phyloP scores from a whole-genome alignment of 192 early-diverging fungal species.

The Paraglomus brasilianum region DNA sequence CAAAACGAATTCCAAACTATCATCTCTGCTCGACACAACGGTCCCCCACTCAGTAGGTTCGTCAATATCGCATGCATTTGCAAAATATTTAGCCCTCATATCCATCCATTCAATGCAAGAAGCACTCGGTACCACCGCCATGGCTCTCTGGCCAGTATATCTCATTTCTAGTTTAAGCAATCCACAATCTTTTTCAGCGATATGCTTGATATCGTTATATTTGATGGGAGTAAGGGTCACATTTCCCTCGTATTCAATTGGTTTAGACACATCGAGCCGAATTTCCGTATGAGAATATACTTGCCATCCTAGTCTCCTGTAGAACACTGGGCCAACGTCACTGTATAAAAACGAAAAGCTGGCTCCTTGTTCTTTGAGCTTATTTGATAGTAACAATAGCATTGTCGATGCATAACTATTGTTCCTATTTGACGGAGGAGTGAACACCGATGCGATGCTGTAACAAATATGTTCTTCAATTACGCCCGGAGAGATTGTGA shows the following conservation, averaged over 20 bases:
- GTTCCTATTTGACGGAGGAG: background rate
- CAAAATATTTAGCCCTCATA: background rate
- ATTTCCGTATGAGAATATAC: slow-evolving; percentile 9
- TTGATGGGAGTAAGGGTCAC: background rate
- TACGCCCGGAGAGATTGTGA: background rate
- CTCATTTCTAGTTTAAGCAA: slow-evolving; percentile 7
- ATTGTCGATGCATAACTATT: slow-evolving; percentile 28
- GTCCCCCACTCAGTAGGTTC: slow-evolving; percentile 2
- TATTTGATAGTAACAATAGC: slow-evolving; percentile 13
- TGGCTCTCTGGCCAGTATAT: background rate
- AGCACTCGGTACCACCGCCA: background rate
- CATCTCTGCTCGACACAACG: background rate
- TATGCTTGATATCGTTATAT: background rate
- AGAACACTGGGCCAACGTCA: slow-evolving; percentile 19
- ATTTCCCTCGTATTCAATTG: background rate
- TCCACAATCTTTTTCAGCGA: slow-evolving; percentile 5
- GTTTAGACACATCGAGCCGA: slow-evolving; percentile 1
- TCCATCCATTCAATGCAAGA: slow-evolving; percentile 4
- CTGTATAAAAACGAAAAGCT: slow-evolving; percentile 20
- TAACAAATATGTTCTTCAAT: slow-evolving; percentile 12
- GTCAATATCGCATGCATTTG: background rate
- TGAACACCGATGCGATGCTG: slow-evolving; percentile 27
- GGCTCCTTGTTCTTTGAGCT: background rate
- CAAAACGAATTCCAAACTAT: background rate
- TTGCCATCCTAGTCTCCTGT: slow-evolving; percentile 18